phyloP scores from a whole-genome alignment of 768 basidiomycete species.

The Suillus brevipes region DNA sequence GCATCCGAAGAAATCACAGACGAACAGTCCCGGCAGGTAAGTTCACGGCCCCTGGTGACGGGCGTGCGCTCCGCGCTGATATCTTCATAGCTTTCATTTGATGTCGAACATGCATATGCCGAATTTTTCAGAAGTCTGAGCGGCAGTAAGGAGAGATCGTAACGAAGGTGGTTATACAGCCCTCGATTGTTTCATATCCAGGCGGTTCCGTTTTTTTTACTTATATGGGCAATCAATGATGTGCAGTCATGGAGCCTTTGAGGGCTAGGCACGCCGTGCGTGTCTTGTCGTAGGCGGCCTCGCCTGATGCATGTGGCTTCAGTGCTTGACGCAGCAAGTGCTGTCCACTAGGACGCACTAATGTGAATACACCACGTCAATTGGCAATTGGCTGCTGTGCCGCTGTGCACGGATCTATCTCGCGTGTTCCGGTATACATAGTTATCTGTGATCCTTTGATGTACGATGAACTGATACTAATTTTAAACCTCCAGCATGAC shows the following conservation, averaged over 20 bases:
- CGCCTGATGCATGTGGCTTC: background rate
- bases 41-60: slow-evolving; percentile 15
- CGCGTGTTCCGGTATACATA: background rate
- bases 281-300: background rate
- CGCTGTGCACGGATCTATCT: background rate
- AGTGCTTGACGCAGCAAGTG: background rate
- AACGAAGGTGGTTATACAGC: background rate
- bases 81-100: slow-evolving; percentile 75
- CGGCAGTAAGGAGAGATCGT: slow-evolving; percentile 34
- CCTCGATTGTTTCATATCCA: background rate
- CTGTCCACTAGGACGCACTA: background rate
- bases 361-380: background rate
- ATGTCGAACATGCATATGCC: slow-evolving; percentile 94
- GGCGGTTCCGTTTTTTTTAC: background rate
- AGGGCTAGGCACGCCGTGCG: background rate
- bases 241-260: background rate
- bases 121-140: slow-evolving; percentile 85
- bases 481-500: background rate
- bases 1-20: slow-evolving; percentile 95
- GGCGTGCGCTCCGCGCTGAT: background rate
- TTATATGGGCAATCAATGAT: background rate
- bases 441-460: background rate
- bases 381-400: background rate
- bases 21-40: slow-evolving; percentile 89
- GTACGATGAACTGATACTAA: background rate